These are phyloP conservation scores for Boletellus sp. DNA, from an alignment of 1,284 basidiomycete species.

Conservation along the genomic window DNA sequence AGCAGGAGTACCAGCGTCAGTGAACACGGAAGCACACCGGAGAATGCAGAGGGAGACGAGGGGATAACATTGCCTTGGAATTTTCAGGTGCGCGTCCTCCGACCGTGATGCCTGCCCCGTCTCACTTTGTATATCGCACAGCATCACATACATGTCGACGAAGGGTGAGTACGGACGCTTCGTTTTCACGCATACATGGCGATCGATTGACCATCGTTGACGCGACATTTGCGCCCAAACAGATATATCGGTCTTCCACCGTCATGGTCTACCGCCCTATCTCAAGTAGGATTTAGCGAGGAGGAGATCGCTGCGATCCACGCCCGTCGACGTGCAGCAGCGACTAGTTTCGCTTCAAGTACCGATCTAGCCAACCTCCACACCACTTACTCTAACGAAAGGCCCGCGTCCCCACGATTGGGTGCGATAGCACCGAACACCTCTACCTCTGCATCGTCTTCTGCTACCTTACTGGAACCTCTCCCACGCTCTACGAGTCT, in stretches of 20 bases:
- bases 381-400: constrained; percentile 35
- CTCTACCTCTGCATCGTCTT: constrained; percentile 37
- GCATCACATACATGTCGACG: constrained; percentile 79
- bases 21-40: constrained; percentile 7
- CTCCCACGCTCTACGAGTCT: constrained; percentile 26
- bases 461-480: constrained; percentile 35
- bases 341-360: constrained; percentile 23
- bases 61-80: constrained; percentile 70
- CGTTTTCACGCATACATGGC: constrained; percentile 2
- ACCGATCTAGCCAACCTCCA: constrained; percentile 28
- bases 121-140: constrained; percentile 25
- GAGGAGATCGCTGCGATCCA: constrained; percentile 67
- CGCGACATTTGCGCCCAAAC: neutral
- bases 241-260: constrained; percentile 70
- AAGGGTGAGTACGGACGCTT: constrained; percentile 46
- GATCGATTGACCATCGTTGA: neutral
- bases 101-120: neutral
- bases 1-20: constrained; percentile 13
- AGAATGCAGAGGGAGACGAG: constrained; percentile 50
- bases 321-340: constrained; percentile 45
- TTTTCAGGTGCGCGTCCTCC: constrained; percentile 54
- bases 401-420: constrained; percentile 19
- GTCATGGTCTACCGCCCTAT: constrained; percentile 62
- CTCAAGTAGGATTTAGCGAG: constrained; percentile 56
- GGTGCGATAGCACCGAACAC: neutral